Evolutionary conservation across 2,329 filamentous ascomycete species (phyloP), one percentile per base, ranked within the genome.

Genomic region (Tolypocladium inflatum): DNA sequence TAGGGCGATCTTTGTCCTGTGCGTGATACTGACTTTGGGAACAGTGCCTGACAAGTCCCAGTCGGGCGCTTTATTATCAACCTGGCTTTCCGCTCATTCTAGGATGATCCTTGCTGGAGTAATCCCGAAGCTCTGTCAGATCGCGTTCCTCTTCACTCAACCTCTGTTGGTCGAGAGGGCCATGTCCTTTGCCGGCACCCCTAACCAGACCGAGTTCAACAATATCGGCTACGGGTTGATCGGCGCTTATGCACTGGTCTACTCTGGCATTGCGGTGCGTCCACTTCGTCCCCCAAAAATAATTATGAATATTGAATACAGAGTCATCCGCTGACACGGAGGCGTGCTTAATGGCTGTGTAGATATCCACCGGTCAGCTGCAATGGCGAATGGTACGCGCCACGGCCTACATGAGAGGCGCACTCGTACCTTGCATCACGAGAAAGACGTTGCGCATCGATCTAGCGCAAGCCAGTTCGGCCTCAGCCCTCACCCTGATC

Each of bases 401-500:
- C 66, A 71, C 3, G 61, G 71, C n/a, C 71, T 73, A 63, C 50
- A 72, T 72, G 66, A 64, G 77, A n/a, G 70, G 65, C 5, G 67
- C 67, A 21, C 64, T 76, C 4, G 48, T 57, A 19, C 26, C 48
- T 9, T 21, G 26, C 23, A 57, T 57, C 0, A 67, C 65, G 1
- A 62, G 69, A 0, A 66, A 74, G 58, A 72, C 70, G 1, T 69
- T 67, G 0, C 60, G 62, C 19, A 62, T 71, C 21, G 68, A 69
- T 33, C 30, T 33, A 33, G 30, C 9, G 58, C 71, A 3, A 68
- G 67, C 0, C 63, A 67, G 0, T 65, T 70, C 3, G n/a, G 68
- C 72, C 3, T 72, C 75, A 0, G 71, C 76, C 0, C 60, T 80
- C 45, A 79, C 78, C 0, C 67, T 80, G 2, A 80, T 80, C 76